Evolutionary conservation across 306 rosid species (phyloP).

Genomic region (Quercus suber): DNA sequence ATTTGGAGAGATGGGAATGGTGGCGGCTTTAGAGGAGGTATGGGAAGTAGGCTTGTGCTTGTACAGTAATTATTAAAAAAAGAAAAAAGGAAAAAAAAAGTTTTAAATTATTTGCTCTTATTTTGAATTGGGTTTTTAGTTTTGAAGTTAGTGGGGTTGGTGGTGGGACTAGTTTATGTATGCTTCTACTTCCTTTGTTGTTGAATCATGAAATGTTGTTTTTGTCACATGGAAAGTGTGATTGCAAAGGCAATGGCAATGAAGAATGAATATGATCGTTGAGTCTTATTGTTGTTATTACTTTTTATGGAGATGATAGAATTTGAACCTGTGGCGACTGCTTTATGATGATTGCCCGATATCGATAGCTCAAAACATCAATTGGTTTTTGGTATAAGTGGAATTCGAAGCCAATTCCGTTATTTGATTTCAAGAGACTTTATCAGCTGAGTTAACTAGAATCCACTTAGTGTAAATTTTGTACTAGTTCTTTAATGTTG

Average conservation of each 20-base stretch:
- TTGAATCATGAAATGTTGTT: constrained; percentile 20
- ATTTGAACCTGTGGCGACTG: too few species aligned
- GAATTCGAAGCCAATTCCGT: too few species aligned
- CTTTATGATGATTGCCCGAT: too few species aligned
- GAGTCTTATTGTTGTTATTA: background rate
- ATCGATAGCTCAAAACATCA: too few species aligned
- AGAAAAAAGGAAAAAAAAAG: too few species aligned
- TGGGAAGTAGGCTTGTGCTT: constrained; percentile 86
- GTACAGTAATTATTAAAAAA: constrained; percentile 54
- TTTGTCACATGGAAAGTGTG: background rate
- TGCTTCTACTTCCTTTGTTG: constrained; percentile 24
- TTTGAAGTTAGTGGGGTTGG: constrained; percentile 33
- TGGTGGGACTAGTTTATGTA: constrained; percentile 29
- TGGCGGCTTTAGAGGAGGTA: constrained; percentile 54
- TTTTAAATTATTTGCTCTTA: constrained; percentile 5
- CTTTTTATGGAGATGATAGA: too few species aligned
- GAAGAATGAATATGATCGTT: background rate
- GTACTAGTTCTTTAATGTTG: background rate
- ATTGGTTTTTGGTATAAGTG: too few species aligned
- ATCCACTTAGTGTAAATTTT: too few species aligned
- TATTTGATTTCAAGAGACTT: too few species aligned
- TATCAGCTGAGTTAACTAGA: too few species aligned
- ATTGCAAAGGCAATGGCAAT: background rate
- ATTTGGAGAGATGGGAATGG: constrained; percentile 48
- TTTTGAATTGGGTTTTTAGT: constrained; percentile 26